Evolutionary conservation across 805 yeast species (phyloP).

Genomic region (Starmerella etchellsii): DNA sequence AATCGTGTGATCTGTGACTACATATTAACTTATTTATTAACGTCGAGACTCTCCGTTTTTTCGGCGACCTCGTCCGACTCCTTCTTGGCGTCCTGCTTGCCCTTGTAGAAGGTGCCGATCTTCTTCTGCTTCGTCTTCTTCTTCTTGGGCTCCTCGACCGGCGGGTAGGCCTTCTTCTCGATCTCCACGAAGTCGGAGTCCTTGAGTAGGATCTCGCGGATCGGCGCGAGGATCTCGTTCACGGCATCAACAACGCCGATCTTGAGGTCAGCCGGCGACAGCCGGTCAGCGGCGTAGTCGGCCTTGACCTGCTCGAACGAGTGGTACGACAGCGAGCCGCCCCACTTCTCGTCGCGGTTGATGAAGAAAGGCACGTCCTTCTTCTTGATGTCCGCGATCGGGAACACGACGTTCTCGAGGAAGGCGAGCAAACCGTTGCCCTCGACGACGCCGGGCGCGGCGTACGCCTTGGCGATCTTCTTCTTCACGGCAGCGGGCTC

Average conservation of each 20-base stretch:
- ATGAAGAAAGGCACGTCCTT: constrained; percentile 50
- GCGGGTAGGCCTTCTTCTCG: constrained; percentile 73
- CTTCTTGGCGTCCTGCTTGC: background rate
- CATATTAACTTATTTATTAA: too few relatives aligned
- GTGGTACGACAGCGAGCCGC: constrained; percentile 73
- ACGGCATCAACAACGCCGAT: constrained; percentile 81
- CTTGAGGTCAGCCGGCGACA: constrained; percentile 90
- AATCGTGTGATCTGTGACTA: too few relatives aligned
- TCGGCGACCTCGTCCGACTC: constrained; percentile 20
- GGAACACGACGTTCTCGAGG: constrained; percentile 69
- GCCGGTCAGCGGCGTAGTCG: constrained; percentile 59
- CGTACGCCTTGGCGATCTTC: constrained; percentile 83
- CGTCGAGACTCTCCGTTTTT: constrained; percentile 15
- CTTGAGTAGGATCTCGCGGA: constrained; percentile 52
- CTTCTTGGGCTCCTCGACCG: constrained; percentile 44
- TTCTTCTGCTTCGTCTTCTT: constrained; percentile 65
- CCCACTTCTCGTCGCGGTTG: constrained; percentile 91
- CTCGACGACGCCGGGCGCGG: constrained; percentile 87
- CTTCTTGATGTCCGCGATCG: constrained; percentile 63
- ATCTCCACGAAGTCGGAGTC: constrained; percentile 65
- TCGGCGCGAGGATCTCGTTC: constrained; percentile 68
- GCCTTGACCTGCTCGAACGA: constrained; percentile 55
- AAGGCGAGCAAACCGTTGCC: constrained; percentile 86
- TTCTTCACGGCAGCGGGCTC: constrained; percentile 78
- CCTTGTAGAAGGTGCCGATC: constrained; percentile 54